These are phyloP conservation scores for Prunus armeniaca DNA, from an alignment of 306 rosid species.

Conservation along the genomic window DNA sequence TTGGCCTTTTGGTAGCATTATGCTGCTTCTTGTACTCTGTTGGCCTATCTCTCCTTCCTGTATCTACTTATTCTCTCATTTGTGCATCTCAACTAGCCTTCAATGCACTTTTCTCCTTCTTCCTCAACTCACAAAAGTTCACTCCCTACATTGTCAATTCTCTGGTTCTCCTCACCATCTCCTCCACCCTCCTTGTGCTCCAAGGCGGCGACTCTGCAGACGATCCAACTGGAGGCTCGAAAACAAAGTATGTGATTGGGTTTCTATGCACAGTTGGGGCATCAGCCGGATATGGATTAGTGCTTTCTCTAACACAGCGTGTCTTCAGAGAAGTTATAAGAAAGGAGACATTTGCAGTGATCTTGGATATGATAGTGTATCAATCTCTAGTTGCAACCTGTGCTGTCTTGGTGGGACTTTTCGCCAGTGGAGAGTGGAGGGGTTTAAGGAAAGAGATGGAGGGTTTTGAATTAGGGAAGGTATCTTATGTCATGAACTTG, in stretches of 20 bases:
- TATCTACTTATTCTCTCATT: constrained; percentile 42
- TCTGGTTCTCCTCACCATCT: constrained; percentile 49
- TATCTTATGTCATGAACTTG: constrained; percentile 35
- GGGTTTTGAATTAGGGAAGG: constrained; percentile 32
- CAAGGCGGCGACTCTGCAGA: constrained; percentile 3
- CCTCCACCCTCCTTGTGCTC: constrained; percentile 47
- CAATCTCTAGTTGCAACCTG: constrained; percentile 32
- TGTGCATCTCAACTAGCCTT: constrained; percentile 45
- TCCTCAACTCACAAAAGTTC: constrained; percentile 24
- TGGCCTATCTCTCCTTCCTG: constrained; percentile 43
- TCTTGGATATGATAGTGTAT: constrained; percentile 32
- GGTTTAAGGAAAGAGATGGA: constrained; percentile 37
- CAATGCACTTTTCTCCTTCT: constrained; percentile 52
- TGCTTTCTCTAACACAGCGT: constrained; percentile 33
- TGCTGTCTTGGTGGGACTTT: constrained; percentile 36
- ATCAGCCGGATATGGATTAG: constrained; percentile 32
- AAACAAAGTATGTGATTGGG: constrained; percentile 39
- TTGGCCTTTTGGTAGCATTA: constrained; percentile 31
- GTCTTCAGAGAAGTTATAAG: constrained; percentile 26
- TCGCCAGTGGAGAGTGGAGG: constrained; percentile 48
- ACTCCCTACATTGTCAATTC: constrained; percentile 51
- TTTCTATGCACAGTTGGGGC: constrained; percentile 45
- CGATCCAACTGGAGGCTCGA: not conserved
- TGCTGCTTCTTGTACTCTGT: constrained; percentile 24
- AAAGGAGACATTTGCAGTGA: constrained; percentile 25